Conservation (phyloP, 306 rosid genomes). For the Malus orientalis region DNA sequence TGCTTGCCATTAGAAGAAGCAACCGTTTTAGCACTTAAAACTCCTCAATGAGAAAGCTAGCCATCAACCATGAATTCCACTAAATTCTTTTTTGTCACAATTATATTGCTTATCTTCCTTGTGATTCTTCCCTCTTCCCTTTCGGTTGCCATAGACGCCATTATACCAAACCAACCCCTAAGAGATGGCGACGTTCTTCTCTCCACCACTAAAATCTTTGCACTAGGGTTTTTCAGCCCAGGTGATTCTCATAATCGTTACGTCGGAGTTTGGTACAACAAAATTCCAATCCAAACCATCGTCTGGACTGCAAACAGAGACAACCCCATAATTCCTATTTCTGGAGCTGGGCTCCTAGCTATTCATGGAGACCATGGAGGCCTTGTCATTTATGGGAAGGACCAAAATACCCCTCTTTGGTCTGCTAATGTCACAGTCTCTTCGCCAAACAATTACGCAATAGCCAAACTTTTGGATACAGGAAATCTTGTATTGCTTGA, state of each 20-base stretch:
- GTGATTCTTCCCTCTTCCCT: background rate
- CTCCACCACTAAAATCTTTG: slow-evolving; percentile 34
- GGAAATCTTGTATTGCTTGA: slow-evolving; percentile 17
- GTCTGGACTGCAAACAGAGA: slow-evolving; percentile 73
- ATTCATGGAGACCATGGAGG: background rate
- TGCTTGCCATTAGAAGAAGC: too few relatives aligned
- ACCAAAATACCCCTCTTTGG: background rate
- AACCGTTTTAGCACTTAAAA: background rate
- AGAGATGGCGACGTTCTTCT: slow-evolving; percentile 45
- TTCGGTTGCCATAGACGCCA: slow-evolving; percentile 10
- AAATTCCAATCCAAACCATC: slow-evolving; percentile 15
- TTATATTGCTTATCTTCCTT: background rate
- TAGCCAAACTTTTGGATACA: slow-evolving; percentile 14
- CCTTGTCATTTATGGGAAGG: slow-evolving; percentile 4
- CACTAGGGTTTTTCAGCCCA: slow-evolving; percentile 53
- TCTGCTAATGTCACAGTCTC: slow-evolving; percentile 1
- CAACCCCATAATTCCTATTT: slow-evolving; percentile 14
- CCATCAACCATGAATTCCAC: background rate
- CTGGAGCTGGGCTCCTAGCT: slow-evolving; percentile 13
- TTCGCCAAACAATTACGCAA: background rate
- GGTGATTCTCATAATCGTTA: slow-evolving; percentile 18
- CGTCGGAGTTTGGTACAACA: slow-evolving; percentile 50
- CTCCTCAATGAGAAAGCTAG: background rate
- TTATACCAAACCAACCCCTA: slow-evolving; percentile 20
- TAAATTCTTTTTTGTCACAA: too few relatives aligned